Conservation (phyloP, 2,329 filamentous ascomycete genomes). For the Aspergillus alliaceus region DNA sequence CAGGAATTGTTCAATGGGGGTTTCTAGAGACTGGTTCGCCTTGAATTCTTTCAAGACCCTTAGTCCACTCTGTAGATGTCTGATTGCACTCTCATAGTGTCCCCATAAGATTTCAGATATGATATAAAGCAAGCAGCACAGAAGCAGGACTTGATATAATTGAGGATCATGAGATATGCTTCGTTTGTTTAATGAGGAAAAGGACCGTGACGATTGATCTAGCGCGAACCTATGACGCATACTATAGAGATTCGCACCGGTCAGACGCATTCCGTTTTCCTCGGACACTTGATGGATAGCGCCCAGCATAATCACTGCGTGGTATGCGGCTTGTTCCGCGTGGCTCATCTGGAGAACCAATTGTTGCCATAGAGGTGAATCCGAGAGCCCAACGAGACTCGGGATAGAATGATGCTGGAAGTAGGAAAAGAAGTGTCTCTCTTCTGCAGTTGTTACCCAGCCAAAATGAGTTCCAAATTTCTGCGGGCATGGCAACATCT, state of each 20-base stretch:
- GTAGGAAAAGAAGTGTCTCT: constrained; percentile 1
- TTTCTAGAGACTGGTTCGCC: too few species aligned
- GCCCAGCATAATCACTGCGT: constrained; percentile 6
- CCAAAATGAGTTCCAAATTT: background rate
- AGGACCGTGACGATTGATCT: background rate
- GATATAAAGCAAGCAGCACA: background rate
- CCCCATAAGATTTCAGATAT: background rate
- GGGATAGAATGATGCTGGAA: constrained; percentile 2
- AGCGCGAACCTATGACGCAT: background rate
- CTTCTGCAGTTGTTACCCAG: constrained; percentile 1
- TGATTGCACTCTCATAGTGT: background rate
- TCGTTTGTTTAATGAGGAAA: background rate
- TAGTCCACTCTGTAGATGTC: background rate
- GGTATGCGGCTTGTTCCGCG: constrained; percentile 5
- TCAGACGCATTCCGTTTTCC: background rate
- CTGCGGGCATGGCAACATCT: background rate
- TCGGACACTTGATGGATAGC: constrained; percentile 7
- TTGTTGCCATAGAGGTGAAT: constrained; percentile 7
- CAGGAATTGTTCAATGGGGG: too few species aligned
- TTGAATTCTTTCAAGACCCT: background rate
- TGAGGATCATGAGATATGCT: background rate
- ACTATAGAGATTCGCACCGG: background rate
- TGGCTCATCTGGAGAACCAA: constrained; percentile 1
- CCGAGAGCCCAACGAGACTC: background rate
- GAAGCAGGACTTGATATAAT: background rate